A percentile compares a stretch with the other conserved stretches of the same genome.
Evolutionary conservation across 805 yeast species (phyloP).

Genomic region (Candida ortonii): DNA sequence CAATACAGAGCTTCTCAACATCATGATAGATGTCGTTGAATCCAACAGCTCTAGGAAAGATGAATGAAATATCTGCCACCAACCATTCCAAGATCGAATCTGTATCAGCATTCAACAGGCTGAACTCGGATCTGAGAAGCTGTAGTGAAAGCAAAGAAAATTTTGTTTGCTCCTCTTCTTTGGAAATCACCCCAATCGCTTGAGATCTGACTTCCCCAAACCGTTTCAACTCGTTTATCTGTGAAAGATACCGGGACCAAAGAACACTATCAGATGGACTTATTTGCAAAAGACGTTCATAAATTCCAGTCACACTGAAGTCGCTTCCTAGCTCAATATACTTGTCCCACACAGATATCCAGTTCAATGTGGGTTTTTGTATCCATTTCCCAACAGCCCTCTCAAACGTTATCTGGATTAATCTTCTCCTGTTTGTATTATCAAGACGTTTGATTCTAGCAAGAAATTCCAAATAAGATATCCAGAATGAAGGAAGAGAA

Average conservation of each 20-base stretch:
- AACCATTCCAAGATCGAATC: conserved; percentile 9
- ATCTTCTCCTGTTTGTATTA: conserved; percentile 4
- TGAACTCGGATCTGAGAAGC: conserved; percentile 9
- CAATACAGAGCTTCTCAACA: conserved; percentile 41
- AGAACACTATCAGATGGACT: conserved; percentile 4
- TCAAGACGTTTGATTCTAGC: conserved; percentile 10
- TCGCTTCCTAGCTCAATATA: conserved; percentile 20
- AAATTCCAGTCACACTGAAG: conserved; percentile 1
- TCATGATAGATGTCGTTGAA: conserved; percentile 39
- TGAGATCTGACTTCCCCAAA: conserved; percentile 4
- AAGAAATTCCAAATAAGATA: conserved; percentile 12
- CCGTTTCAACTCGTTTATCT: not conserved
- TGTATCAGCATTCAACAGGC: conserved; percentile 5
- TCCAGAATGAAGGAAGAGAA: conserved; percentile 22
- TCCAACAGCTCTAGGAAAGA: conserved; percentile 29
- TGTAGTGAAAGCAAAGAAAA: conserved; percentile 5
- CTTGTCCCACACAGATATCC: conserved; percentile 33
- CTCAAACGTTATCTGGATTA: conserved; percentile 30
- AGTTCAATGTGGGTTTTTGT: conserved; percentile 1
- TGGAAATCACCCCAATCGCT: conserved; percentile 1
- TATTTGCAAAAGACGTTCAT: conserved; percentile 2
- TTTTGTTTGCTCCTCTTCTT: not conserved
- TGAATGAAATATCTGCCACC: conserved; percentile 21
- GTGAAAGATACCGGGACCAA: conserved; percentile 5
- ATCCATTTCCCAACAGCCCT: conserved; percentile 25